A percentile compares a stretch with the other conserved stretches of the same genome.
phyloP scores from a whole-genome alignment of 306 rosid genomes.

The Coriaria nepalensis region DNA sequence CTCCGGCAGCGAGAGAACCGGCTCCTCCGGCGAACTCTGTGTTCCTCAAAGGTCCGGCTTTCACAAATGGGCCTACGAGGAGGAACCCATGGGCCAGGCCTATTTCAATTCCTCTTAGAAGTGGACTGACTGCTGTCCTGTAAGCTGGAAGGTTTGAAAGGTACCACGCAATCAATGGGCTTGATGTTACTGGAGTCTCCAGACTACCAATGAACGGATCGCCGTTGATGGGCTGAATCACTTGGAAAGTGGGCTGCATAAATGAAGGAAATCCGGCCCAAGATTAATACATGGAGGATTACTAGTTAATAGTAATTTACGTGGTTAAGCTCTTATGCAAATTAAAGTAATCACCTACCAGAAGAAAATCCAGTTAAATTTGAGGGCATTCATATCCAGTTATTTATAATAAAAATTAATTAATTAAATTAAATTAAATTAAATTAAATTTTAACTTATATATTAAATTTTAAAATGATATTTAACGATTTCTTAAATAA shows the following conservation, averaged over 20 bases:
- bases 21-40: slow-evolving; percentile 54
- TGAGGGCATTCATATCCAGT: too few species aligned
- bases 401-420: too few species aligned
- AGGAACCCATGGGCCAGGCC: slow-evolving; percentile 84
- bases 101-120: slow-evolving; percentile 74
- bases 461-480: too few species aligned
- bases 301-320: too few species aligned
- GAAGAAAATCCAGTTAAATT: too few species aligned
- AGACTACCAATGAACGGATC: slow-evolving; percentile 98
- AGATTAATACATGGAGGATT: too few species aligned
- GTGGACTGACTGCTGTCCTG: slow-evolving; percentile 84
- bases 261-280: too few species aligned
- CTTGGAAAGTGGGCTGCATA: slow-evolving; percentile 67
- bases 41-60: slow-evolving; percentile 79
- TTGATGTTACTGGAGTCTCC: slow-evolving; percentile 90
- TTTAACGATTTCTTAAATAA: too few species aligned
- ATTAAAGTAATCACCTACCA: too few species aligned
- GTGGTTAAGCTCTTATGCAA: too few species aligned
- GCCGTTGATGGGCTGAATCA: slow-evolving; percentile 87
- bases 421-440: too few species aligned
- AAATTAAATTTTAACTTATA: too few species aligned
- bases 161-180: slow-evolving; percentile 91
- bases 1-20: slow-evolving; percentile 78
- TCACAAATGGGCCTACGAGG: slow-evolving; percentile 89
- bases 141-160: slow-evolving; percentile 94